phyloP scores from a whole-genome alignment of 345 rosid genomes.

The Acer campestre region DNA sequence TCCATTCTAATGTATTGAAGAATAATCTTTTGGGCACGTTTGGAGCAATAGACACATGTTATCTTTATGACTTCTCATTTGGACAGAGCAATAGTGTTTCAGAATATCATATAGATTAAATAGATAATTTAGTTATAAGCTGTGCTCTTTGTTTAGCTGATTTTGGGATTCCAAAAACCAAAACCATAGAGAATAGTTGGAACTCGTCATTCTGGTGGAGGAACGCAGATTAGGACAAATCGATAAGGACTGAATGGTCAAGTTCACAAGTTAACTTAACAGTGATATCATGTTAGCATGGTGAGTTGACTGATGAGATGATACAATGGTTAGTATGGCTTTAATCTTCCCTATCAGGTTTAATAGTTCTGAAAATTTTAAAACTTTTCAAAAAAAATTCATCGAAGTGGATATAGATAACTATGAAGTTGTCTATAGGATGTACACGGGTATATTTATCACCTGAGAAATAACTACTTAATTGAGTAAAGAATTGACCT shows the following conservation, averaged over 20 bases:
- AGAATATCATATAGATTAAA: no score
- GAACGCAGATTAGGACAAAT: neutral
- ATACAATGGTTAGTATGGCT: no score
- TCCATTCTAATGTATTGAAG: no score
- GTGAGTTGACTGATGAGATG: neutral
- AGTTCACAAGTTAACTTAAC: neutral
- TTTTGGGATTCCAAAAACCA: neutral
- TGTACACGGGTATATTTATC: no score
- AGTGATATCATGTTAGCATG: neutral
- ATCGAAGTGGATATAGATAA: no score
- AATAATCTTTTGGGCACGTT: neutral
- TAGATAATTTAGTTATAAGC: no score
- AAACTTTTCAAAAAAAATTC: no score
- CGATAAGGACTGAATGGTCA: neutral
- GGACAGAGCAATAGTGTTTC: neutral
- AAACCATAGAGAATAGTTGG: neutral
- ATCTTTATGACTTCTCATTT: neutral
- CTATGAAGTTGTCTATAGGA: no score
- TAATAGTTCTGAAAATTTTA: no score
- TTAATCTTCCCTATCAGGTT: no score
- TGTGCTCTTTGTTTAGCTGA: neutral
- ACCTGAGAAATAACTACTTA: no score
- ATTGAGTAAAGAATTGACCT: no score
- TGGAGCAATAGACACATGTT: neutral
- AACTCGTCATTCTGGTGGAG: neutral